Evolutionary conservation across 495 filamentous ascomycete genomes (phyloP).

Genomic region (Neurospora sp.): DNA sequence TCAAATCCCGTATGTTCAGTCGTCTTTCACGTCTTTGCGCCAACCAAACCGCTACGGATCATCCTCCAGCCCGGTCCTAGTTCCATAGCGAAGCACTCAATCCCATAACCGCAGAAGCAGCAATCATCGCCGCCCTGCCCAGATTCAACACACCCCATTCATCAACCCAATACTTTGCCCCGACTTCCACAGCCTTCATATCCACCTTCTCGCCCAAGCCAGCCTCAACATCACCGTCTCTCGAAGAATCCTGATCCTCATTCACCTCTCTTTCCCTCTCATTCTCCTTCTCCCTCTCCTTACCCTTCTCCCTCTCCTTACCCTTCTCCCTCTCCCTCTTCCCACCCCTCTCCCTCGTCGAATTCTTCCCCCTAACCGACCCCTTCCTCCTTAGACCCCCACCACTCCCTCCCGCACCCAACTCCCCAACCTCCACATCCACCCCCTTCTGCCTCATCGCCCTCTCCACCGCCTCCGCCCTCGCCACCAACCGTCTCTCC

Average conservation of each 20-base stretch:
- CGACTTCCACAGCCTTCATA: conserved; percentile 25
- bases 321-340: background rate
- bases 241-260: background rate
- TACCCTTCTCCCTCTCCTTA: background rate
- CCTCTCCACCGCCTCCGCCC: conserved; percentile 21
- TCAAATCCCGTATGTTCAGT: background rate
- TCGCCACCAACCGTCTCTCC: conserved; percentile 31
- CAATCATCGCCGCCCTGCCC: conserved; percentile 27
- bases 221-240: background rate
- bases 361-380: background rate
- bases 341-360: background rate
- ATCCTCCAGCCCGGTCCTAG: background rate
- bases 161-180: conserved; percentile 40
- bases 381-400: background rate
- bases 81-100: conserved; percentile 8
- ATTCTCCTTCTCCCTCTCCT: background rate
- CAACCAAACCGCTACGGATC: background rate
- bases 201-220: conserved; percentile 18
- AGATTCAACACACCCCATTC: conserved; percentile 47
- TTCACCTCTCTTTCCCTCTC: background rate
- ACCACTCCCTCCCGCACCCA: background rate
- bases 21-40: background rate
- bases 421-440: background rate
- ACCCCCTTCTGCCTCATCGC: conserved; percentile 16
- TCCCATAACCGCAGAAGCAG: conserved; percentile 7